A percentile compares a stretch with the other conserved stretches of the same genome.
phyloP scores from a whole-genome alignment of 306 rosid genomes.

The Citrullus amarus region DNA sequence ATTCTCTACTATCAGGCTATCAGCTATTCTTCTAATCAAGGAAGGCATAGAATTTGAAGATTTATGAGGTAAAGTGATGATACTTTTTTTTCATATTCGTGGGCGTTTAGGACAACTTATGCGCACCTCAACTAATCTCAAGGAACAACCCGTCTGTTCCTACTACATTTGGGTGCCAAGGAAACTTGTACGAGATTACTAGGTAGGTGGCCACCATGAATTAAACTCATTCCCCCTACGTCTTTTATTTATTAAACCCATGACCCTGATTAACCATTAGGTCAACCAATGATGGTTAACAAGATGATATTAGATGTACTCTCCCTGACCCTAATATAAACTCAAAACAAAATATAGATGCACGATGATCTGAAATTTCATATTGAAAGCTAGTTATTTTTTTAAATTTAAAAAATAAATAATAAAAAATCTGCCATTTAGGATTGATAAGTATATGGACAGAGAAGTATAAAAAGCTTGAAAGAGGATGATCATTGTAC shows the following conservation, averaged over 20 bases:
- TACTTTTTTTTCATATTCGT: not conserved
- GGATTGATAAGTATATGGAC: not conserved
- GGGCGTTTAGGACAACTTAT: too few species aligned
- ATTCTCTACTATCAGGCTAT: not conserved
- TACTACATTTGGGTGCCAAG: too few species aligned
- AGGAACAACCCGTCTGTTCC: too few species aligned
- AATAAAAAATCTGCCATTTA: not conserved
- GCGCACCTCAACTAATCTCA: too few species aligned
- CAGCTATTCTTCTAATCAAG: not conserved
- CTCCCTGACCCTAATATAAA: not conserved
- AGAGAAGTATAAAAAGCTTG: not conserved
- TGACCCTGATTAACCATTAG: too few species aligned
- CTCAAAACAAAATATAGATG: not conserved
- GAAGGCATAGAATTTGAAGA: not conserved
- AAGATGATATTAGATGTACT: not conserved
- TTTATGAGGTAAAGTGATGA: not conserved
- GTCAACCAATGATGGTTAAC: not conserved
- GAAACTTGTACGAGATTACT: too few species aligned
- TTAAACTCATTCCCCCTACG: too few species aligned
- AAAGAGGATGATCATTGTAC: constrained; percentile 30
- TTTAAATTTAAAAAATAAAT: too few species aligned
- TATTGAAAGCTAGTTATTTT: too few species aligned
- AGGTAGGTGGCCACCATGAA: too few species aligned
- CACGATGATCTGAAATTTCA: not conserved
- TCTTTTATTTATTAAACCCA: too few species aligned